Evolutionary conservation across 78 protist genomes (phyloP).

Genomic region (Cavenderia fasciculata): DNA sequence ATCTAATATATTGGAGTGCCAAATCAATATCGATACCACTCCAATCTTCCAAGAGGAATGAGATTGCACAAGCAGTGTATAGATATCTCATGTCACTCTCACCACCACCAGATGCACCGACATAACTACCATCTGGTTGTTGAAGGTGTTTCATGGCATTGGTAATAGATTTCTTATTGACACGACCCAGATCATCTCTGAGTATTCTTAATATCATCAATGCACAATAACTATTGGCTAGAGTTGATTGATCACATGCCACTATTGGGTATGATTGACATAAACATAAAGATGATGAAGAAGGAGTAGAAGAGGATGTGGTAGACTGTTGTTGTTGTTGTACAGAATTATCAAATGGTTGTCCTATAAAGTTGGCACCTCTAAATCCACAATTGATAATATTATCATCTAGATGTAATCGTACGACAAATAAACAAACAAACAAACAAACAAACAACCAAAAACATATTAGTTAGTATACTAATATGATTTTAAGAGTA

Average conservation of each 20-base stretch:
- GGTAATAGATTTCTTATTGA: conserved; percentile 61
- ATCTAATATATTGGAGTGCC: conserved; percentile 32
- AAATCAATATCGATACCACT: conserved; percentile 60
- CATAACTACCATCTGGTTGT: conserved; percentile 55
- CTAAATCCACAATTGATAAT: conserved; percentile 37
- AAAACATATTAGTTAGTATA: background rate
- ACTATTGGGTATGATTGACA: background rate
- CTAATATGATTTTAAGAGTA: no score
- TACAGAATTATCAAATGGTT: background rate
- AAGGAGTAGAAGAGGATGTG: no score
- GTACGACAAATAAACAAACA: background rate
- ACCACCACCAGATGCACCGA: conserved; percentile 39
- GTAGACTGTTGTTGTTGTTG: no score
- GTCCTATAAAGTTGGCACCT: conserved; percentile 48
- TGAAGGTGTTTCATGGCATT: conserved; percentile 34
- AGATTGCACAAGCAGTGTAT: conserved; percentile 83
- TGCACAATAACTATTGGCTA: conserved; percentile 88
- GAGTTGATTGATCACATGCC: conserved; percentile 49
- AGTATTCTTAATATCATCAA: conserved; percentile 69
- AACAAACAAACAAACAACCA: background rate
- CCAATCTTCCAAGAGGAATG: conserved; percentile 81
- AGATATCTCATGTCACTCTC: conserved; percentile 86
- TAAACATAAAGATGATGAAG: no score
- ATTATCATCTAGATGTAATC: background rate
- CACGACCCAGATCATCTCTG: conserved; percentile 83